These are phyloP conservation scores for Pseudocercospora pini-densiflorae DNA, from an alignment of 2,329 filamentous ascomycete species.

Conservation along the genomic window DNA sequence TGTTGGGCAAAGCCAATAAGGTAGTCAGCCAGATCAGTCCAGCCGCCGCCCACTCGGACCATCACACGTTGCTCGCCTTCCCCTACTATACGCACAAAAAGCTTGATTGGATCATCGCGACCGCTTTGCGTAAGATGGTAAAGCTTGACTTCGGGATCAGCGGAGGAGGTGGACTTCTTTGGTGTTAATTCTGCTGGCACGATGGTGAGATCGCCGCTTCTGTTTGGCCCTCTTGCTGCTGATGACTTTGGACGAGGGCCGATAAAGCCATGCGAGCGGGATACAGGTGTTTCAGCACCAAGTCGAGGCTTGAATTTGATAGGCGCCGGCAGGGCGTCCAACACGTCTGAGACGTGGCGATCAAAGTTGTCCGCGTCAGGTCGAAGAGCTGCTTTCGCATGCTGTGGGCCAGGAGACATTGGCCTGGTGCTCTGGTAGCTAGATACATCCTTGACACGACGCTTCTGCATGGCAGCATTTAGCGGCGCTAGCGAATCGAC, in stretches of 20 bases:
- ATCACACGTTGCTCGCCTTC: slow-evolving; percentile 88
- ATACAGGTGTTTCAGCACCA: slow-evolving; percentile 43
- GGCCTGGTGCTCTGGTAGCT: slow-evolving; percentile 15
- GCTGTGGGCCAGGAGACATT: slow-evolving; percentile 1
- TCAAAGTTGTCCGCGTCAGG: slow-evolving; percentile 55
- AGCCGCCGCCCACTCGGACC: slow-evolving; percentile 97
- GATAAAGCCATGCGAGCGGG: slow-evolving; percentile 25
- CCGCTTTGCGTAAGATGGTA: slow-evolving; percentile 88
- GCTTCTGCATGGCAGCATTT: slow-evolving; percentile 50
- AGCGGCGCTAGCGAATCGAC: slow-evolving; percentile 41
- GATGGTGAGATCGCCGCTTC: slow-evolving; percentile 33
- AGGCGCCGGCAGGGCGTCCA: slow-evolving; percentile 56
- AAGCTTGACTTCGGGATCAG: slow-evolving; percentile 73
- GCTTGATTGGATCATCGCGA: slow-evolving; percentile 86
- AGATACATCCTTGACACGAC: slow-evolving; percentile 31
- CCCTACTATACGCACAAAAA: slow-evolving; percentile 91
- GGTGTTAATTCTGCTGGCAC: slow-evolving; percentile 43
- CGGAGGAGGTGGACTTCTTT: slow-evolving; percentile 31
- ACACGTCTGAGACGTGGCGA: slow-evolving; percentile 51
- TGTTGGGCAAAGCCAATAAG: slow-evolving; percentile 91
- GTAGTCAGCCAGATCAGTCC: slow-evolving; percentile 95
- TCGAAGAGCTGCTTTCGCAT: neutral
- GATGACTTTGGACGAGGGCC: slow-evolving; percentile 28
- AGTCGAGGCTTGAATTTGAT: slow-evolving; percentile 72
- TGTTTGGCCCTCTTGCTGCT: slow-evolving; percentile 17